Evolutionary conservation across 495 filamentous ascomycete genomes (phyloP), one percentile per base, ranked within the genome.

Genomic region (Daldinia decipiens): DNA sequence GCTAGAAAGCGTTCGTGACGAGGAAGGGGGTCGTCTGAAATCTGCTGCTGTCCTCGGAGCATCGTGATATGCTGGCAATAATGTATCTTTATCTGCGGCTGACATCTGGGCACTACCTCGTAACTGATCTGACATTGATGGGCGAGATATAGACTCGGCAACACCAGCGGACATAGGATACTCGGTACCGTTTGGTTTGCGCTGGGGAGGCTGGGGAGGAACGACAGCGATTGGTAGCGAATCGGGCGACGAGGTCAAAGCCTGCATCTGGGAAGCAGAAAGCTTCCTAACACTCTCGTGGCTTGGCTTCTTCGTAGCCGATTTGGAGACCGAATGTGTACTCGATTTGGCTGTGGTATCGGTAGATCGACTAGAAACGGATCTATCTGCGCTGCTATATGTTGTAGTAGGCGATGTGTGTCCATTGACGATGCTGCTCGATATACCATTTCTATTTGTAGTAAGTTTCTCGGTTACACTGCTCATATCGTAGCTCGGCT

Each of bases 231-330:
- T 74, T 21, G 84, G 84, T 0, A 87, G 73, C 17, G 82, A 86
- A 47, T 86, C 82, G 19, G 86, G 84, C 0, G 86, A 82, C 5
- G 82, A 79, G 0, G 86, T 84, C 40, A 89, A 73, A 40, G 85
- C 84, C 34, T 85, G 79, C 34, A 89, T 84, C 77, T 88, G 83
- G 62, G 80, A 82, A 1, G 86, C 85, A 0, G 87, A 88, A 29
- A 89, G 82, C 43, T 87, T 86, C 59, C 86, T 74, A 31, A 84
- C 75, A 50, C 79, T 83, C 38, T 77, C 79, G 19, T 78, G 77
- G 54, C 73, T 76, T 62, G 75, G 75, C 32, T 77, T 79, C 71
- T 79, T 82, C 2, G 65, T 62, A 43, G 70, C 70, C 3, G 70
- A 62, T 40, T 73, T 75, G 12, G 62, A 65, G 13, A 17, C 21